Conservation (phyloP, 1,139 yeast species). For the Suhomyces atakaporum region DNA sequence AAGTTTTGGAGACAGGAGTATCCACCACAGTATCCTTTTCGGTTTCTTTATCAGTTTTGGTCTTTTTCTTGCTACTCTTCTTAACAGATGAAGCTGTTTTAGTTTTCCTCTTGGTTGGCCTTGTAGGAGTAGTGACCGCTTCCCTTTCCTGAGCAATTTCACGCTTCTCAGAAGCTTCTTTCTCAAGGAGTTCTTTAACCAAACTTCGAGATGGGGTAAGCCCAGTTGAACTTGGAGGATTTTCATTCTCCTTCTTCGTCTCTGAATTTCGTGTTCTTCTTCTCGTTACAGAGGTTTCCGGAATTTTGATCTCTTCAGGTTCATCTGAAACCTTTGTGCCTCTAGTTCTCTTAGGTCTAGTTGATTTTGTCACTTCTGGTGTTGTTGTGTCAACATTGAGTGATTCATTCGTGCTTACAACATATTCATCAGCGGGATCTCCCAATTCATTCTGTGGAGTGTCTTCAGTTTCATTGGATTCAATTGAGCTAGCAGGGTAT, state of each 20-base stretch:
- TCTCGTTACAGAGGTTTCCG: conserved; percentile 2
- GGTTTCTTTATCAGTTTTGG: conserved; percentile 9
- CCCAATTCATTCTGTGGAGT: neutral
- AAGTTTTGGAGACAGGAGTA: conserved; percentile 11
- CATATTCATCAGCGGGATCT: neutral
- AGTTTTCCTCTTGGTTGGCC: conserved; percentile 1
- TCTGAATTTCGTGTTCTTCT: conserved; percentile 7
- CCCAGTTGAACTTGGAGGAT: neutral
- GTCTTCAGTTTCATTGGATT: conserved; percentile 1
- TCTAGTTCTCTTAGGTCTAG: conserved; percentile 1
- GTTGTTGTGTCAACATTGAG: neutral
- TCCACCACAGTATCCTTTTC: conserved; percentile 11
- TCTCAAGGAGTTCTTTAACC: conserved; percentile 8
- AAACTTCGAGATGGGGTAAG: conserved; percentile 6
- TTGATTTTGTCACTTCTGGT: neutral
- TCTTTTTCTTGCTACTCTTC: conserved; percentile 5
- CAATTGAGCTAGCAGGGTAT: conserved; percentile 2
- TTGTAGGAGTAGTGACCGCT: conserved; percentile 4
- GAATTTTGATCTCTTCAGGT: neutral
- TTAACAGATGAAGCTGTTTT: conserved; percentile 1
- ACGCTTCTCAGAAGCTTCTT: conserved; percentile 5
- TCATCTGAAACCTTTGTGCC: neutral
- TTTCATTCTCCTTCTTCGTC: neutral
- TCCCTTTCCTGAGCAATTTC: conserved; percentile 1
- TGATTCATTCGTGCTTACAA: neutral